Base-by-base conservation (phyloP, 2,329 filamentous ascomycete genomes). In the Ascochyta koolunga region DNA sequence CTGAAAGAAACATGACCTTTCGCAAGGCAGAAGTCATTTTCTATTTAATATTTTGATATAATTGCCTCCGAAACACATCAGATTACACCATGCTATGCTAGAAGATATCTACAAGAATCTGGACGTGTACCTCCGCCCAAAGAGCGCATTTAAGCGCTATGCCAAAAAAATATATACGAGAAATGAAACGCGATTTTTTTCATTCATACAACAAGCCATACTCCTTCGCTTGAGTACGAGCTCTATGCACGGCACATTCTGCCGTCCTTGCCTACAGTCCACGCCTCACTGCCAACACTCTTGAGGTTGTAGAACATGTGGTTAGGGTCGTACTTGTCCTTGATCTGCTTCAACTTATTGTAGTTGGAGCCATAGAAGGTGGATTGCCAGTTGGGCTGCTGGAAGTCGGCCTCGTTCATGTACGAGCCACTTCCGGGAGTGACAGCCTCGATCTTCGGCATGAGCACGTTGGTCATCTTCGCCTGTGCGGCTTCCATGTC, bases 331-430 rank as follows among this genome's bases (percentile, higher is more conserved):
- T 55, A 61, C 49, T 59, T 64, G 36, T 56, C 51, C 60, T 66
- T 66, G 42, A 66, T 68, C n/a, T 48, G 46, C n/a, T 54, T 50
- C 5, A 72, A 60, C 44, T 64, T 64, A 11, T 44, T 53, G 96
- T 80, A 6, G 87, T 87, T 0, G 91, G 90, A 78, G 16, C 64
- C 61, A 15, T 62, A 72, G 35, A 69, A 71, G 11, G 54, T 56
- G 13, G 37, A 29, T 45, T 68, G 46, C 64, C 64, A 72, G 41
- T 66, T 61, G 5, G 54, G 50, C 40, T 68, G 57, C 13, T 59
- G 53, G 47, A 65, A 64, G 41, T 71, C 63, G 4, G 65, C 68
- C 45, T 72, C 69, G 45, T 67, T 72, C 36, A 71, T 50, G 42
- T 72, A 72, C 2, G 67, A 50, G 3, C 64, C 69, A 25, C 60